Conservation (phyloP, 495 filamentous ascomycete genomes). For the Talaromyces proteolyticus region DNA sequence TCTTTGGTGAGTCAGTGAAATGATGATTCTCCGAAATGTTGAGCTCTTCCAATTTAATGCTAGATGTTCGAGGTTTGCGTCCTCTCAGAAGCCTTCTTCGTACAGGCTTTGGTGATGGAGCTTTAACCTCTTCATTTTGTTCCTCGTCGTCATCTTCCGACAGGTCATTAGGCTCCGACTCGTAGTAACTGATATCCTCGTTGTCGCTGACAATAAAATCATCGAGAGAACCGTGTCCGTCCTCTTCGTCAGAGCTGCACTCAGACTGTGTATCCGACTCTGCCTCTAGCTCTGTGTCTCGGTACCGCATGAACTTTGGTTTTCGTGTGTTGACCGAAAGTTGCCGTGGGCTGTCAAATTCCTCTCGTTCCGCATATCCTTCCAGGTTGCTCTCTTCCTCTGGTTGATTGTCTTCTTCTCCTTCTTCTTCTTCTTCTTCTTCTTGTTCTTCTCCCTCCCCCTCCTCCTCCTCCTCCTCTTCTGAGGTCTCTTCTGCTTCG, state of each 20-base stretch:
- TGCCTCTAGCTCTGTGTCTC: not conserved
- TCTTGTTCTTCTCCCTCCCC: slow-evolving; percentile 7
- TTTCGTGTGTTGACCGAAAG: not conserved
- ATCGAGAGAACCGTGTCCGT: slow-evolving; percentile 32
- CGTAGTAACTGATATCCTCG: slow-evolving; percentile 34
- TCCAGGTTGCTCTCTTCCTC: not conserved
- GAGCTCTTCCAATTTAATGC: slow-evolving; percentile 12
- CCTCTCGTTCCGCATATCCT: slow-evolving; percentile 10
- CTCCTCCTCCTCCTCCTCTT: slow-evolving; percentile 1
- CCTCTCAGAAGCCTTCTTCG: slow-evolving; percentile 31
- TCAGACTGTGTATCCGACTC: slow-evolving; percentile 4
- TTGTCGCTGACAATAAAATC: slow-evolving; percentile 44
- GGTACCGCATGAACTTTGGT: not conserved
- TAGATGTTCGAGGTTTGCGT: slow-evolving; percentile 15
- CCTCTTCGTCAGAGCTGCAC: slow-evolving; percentile 12
- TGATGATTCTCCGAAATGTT: slow-evolving; percentile 17
- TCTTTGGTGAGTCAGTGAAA: not conserved
- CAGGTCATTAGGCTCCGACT: slow-evolving; percentile 28
- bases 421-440: not conserved
- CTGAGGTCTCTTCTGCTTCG: slow-evolving; percentile 12
- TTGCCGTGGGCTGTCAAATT: not conserved
- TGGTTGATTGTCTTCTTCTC: not conserved
- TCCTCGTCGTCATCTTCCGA: slow-evolving; percentile 21
- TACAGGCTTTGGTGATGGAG: slow-evolving; percentile 15
- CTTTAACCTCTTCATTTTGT: slow-evolving; percentile 6